phyloP scores from a whole-genome alignment of 768 basidiomycete species.

The Trametes punicea region DNA sequence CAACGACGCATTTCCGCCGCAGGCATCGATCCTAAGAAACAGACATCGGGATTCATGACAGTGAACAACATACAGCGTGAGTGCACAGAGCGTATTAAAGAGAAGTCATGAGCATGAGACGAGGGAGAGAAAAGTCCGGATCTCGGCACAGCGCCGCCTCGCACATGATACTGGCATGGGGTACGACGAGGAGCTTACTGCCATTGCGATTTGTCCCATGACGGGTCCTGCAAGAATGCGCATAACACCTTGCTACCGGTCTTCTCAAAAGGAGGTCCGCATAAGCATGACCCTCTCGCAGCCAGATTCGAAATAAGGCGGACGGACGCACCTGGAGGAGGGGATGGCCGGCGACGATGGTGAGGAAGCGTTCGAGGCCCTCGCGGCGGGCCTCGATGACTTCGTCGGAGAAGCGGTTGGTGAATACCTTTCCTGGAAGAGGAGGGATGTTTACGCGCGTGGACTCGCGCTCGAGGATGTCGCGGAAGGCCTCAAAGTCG shows the following conservation, averaged over 20 bases:
- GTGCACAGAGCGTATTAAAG: conserved; percentile 21
- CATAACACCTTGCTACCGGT: conserved; percentile 97
- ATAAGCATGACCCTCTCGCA: neutral
- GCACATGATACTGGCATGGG: neutral
- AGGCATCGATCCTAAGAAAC: neutral
- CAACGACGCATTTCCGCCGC: too few relatives aligned
- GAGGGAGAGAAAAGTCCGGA: neutral
- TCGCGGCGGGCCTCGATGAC: conserved; percentile 91
- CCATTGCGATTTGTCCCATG: conserved; percentile 85
- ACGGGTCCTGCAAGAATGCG: conserved; percentile 92
- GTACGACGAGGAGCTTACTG: conserved; percentile 37
- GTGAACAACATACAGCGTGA: conserved; percentile 10
- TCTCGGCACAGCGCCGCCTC: neutral
- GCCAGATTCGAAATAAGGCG: neutral
- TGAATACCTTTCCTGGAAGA: conserved; percentile 97
- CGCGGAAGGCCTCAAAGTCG: conserved; percentile 86
- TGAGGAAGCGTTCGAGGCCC: conserved; percentile 91
- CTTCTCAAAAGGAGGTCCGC: conserved; percentile 35
- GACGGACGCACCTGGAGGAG: conserved; percentile 72
- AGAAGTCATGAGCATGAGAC: conserved; percentile 35
- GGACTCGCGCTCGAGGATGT: conserved; percentile 95
- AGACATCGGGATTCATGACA: conserved; percentile 2
- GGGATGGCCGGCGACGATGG: conserved; percentile 96
- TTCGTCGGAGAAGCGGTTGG: conserved; percentile 96
- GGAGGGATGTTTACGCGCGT: conserved; percentile 97